These are phyloP conservation scores for Lithospermum erythrorhizon DNA, from an alignment of 257 asterid genomes.

Conservation along the genomic window DNA sequence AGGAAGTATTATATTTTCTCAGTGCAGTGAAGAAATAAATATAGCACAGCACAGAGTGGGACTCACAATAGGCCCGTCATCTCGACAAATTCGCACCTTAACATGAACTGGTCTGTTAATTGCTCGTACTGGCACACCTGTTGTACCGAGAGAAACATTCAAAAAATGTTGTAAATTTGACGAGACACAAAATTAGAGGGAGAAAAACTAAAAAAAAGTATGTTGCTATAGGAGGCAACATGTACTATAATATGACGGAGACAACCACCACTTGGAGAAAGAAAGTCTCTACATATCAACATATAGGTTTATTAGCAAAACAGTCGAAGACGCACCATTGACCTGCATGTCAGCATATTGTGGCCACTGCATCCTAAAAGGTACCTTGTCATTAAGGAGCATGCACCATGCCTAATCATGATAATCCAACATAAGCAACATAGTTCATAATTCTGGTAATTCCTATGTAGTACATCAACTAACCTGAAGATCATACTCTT, in stretches of 20 bases:
- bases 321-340: slow-evolving; percentile 51
- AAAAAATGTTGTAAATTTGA: slow-evolving; percentile 1
- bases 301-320: slow-evolving; percentile 9
- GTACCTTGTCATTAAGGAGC: slow-evolving; percentile 92
- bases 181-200: neutral
- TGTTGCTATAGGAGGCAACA: neutral
- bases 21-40: neutral
- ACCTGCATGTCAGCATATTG: slow-evolving; percentile 83
- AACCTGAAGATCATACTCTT: slow-evolving; percentile 92
- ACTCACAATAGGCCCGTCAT: slow-evolving; percentile 95
- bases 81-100: slow-evolving; percentile 95
- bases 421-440: slow-evolving; percentile 6
- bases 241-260: neutral
- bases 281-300: neutral
- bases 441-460: neutral
- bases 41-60: neutral
- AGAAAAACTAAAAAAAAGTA: neutral
- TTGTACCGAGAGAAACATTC: slow-evolving; percentile 9
- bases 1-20: neutral
- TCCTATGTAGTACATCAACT: slow-evolving; percentile 11
- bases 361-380: slow-evolving; percentile 97
- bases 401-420: slow-evolving; percentile 81
- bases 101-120: slow-evolving; percentile 78
- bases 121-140: slow-evolving; percentile 84
- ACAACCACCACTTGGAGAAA: neutral